A percentile compares a stretch with the other conserved stretches of the same genome.
Evolutionary conservation across 371 early-diverging fungal species (phyloP).

Genomic region (Mucor racemosus): DNA sequence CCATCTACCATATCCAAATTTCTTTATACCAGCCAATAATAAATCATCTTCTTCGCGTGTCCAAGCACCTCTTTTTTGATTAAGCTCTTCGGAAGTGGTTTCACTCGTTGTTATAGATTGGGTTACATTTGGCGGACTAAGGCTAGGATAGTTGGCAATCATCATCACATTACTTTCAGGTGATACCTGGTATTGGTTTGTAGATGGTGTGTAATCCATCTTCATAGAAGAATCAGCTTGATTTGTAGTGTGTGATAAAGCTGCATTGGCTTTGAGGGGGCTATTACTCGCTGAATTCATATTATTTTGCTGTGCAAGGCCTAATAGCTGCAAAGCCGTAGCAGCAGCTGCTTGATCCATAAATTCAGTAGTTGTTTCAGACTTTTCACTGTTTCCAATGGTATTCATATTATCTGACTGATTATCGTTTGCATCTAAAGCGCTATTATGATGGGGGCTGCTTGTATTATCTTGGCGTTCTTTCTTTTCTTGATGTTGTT

Average conservation of each 20-base stretch:
- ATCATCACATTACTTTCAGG: conserved; percentile 18
- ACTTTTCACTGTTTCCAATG: conserved; percentile 3
- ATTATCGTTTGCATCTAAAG: neutral
- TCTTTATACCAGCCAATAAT: conserved; percentile 45
- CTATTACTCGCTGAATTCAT: neutral
- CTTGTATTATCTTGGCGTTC: neutral
- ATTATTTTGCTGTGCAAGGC: conserved; percentile 23
- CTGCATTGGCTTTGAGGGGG: neutral
- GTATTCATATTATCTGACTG: conserved; percentile 11
- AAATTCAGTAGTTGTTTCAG: conserved; percentile 14
- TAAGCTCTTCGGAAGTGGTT: conserved; percentile 20
- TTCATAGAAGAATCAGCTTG: conserved; percentile 1
- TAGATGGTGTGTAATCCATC: neutral
- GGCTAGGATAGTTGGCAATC: conserved; percentile 16
- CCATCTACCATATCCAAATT: conserved; percentile 50
- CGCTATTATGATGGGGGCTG: neutral
- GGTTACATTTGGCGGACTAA: neutral
- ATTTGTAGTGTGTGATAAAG: neutral
- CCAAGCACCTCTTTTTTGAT: conserved; percentile 46
- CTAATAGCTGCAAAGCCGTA: conserved; percentile 29
- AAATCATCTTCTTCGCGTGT: conserved; percentile 53
- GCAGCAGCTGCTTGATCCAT: conserved; percentile 39
- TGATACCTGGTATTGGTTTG: neutral
- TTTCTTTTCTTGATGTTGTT: conserved; percentile 12
- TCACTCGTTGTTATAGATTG: conserved; percentile 4